Evolutionary conservation across 352 stramenopile genomes (phyloP).

Genomic region (Phytophthora multivora): DNA sequence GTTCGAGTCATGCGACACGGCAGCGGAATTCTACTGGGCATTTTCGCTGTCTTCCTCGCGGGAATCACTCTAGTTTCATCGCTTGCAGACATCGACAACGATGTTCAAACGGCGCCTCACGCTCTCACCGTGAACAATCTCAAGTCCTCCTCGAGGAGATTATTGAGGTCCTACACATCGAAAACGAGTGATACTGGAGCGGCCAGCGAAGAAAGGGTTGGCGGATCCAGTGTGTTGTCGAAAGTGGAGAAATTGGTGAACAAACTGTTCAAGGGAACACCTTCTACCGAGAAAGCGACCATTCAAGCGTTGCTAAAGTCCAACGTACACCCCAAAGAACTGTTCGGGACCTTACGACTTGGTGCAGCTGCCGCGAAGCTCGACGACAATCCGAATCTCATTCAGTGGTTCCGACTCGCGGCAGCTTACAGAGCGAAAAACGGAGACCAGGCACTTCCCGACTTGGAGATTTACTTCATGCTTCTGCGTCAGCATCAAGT

Average conservation of each 20-base stretch:
- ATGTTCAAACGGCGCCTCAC: no score
- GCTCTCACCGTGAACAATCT: no score
- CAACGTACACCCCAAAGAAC: neutral
- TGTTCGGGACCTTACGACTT: neutral
- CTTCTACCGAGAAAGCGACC: neutral
- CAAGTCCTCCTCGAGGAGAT: neutral
- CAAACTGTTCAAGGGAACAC: neutral
- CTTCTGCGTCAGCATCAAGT: neutral
- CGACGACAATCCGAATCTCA: neutral
- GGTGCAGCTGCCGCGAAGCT: neutral
- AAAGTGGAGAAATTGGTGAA: neutral
- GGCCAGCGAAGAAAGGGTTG: neutral
- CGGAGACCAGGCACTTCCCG: neutral
- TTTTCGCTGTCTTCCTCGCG: no score
- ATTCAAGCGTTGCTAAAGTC: neutral
- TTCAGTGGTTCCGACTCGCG: neutral
- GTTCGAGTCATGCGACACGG: no score
- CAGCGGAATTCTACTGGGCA: no score
- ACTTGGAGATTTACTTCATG: neutral
- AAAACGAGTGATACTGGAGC: neutral
- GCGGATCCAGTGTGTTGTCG: rapidly evolving
- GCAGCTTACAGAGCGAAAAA: neutral
- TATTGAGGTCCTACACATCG: neutral
- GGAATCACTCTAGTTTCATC: no score
- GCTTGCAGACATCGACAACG: no score